Evolutionary conservation across 306 rosid genomes (phyloP).

Genomic region (Echinosophora koreensis): DNA sequence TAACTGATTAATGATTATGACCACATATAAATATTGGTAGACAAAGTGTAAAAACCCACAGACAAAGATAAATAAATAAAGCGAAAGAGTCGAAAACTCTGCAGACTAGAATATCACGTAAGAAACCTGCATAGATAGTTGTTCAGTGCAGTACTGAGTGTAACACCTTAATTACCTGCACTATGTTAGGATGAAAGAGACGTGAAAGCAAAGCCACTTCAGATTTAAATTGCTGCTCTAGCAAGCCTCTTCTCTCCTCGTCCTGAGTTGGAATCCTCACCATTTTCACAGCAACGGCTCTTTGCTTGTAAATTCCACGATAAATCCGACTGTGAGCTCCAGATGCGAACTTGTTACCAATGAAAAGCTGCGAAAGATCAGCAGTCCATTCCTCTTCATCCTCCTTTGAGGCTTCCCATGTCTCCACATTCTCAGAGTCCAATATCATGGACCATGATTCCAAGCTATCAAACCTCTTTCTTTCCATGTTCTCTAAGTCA

Average conservation of each 20-base stretch:
- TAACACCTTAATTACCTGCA: slow-evolving; percentile 67
- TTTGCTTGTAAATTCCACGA: slow-evolving; percentile 96
- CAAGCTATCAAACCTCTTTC: slow-evolving; percentile 90
- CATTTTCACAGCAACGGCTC: slow-evolving; percentile 99
- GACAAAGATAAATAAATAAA: neutral
- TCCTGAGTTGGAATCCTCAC: slow-evolving; percentile 87
- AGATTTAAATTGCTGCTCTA: slow-evolving; percentile 91
- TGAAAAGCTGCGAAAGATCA: slow-evolving; percentile 92
- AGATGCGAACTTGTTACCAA: slow-evolving; percentile 94
- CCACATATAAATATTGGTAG: neutral
- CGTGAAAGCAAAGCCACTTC: slow-evolving; percentile 95
- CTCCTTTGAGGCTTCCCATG: slow-evolving; percentile 90
- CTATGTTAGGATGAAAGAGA: slow-evolving; percentile 93
- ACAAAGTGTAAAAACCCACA: neutral
- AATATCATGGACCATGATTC: slow-evolving; percentile 99
- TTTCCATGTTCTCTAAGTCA: slow-evolving; percentile 78
- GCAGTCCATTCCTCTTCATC: slow-evolving; percentile 97
- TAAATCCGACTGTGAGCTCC: slow-evolving; percentile 96
- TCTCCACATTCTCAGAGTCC: slow-evolving; percentile 94
- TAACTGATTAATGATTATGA: neutral
- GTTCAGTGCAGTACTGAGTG: neutral
- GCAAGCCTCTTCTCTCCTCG: slow-evolving; percentile 73
- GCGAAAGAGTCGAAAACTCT: no score
- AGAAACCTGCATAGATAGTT: neutral
- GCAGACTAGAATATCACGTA: neutral